phyloP scores from a whole-genome alignment of 495 filamentous ascomycete species.

The Aspergillus heteromorphus region DNA sequence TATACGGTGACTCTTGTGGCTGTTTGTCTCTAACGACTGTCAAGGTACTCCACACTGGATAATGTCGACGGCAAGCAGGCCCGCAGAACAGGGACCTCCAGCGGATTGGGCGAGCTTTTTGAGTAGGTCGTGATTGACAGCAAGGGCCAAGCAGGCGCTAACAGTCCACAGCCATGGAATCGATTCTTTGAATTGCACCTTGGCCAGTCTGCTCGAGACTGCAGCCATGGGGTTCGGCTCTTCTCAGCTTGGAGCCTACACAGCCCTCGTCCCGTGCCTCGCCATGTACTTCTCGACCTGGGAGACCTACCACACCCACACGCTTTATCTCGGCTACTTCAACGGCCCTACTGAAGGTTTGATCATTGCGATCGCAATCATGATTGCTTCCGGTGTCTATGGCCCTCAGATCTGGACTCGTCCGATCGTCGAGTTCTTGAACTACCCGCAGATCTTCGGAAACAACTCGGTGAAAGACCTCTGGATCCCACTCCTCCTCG shows the following conservation, averaged over 20 bases:
- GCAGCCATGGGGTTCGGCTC: constrained; percentile 87
- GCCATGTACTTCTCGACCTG: constrained; percentile 99
- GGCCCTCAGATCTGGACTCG: constrained; percentile 84
- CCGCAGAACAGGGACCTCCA: constrained; percentile 88
- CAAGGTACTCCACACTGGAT: constrained; percentile 92
- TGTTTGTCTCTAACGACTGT: neutral
- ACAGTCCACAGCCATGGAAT: constrained; percentile 71
- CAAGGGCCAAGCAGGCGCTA: constrained; percentile 19
- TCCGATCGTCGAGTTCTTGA: constrained; percentile 60
- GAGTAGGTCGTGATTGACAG: constrained; percentile 51
- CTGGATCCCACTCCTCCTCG: constrained; percentile 74
- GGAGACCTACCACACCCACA: constrained; percentile 99
- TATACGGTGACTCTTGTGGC: constrained; percentile 1
- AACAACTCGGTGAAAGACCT: constrained; percentile 71
- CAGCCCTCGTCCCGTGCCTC: constrained; percentile 81
- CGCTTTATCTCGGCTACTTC: constrained; percentile 91
- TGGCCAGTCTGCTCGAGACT: constrained; percentile 81
- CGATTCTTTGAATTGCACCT: constrained; percentile 93
- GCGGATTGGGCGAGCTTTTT: constrained; percentile 90
- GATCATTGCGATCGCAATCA: constrained; percentile 77
- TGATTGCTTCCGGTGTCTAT: constrained; percentile 80
- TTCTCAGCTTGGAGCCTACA: constrained; percentile 78
- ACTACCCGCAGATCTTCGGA: constrained; percentile 54
- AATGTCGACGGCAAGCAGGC: constrained; percentile 99
- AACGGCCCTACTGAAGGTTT: constrained; percentile 97